A percentile compares a stretch with the other conserved stretches of the same genome.
Conservation (phyloP, 495 filamentous ascomycete species). For the Lindgomyces ingoldianus region DNA sequence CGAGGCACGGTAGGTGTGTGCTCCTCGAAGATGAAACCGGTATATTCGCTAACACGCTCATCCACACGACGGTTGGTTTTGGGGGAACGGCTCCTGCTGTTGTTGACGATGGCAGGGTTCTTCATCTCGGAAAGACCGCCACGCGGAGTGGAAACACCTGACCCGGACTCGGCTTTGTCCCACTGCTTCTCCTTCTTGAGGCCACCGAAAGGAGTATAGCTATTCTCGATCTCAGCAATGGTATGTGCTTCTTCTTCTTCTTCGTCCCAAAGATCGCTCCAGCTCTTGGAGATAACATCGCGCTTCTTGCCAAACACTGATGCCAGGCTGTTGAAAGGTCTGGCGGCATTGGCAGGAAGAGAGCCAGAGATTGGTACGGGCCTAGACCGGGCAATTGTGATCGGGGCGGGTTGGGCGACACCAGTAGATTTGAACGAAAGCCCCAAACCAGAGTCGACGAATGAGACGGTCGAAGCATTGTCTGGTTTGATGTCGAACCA, state of each 20-base stretch:
- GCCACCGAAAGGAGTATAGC: conserved; percentile 17
- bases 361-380: conserved; percentile 71
- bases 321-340: conserved; percentile 65
- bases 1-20: conserved; percentile 51
- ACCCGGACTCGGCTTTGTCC: conserved; percentile 30
- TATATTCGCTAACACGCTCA: conserved; percentile 56
- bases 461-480: conserved; percentile 76
- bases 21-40: conserved; percentile 71
- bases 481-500: conserved; percentile 58
- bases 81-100: conserved; percentile 39
- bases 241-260: conserved; percentile 65
- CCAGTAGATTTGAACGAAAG: conserved; percentile 66
- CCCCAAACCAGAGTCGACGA: conserved; percentile 72
- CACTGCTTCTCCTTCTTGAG: conserved; percentile 39
- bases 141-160: conserved; percentile 43
- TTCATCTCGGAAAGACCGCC: conserved; percentile 43
- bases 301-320: conserved; percentile 75
- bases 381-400: conserved; percentile 44
- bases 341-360: conserved; percentile 67
- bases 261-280: conserved; percentile 95
- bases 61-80: conserved; percentile 17
- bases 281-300: conserved; percentile 86
- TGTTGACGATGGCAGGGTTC: conserved; percentile 42
- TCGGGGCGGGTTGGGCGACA: conserved; percentile 47
- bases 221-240: conserved; percentile 38